These are phyloP conservation scores for Eucalyptus pauciflora DNA, from an alignment of 345 rosid species.

Conservation along the genomic window DNA sequence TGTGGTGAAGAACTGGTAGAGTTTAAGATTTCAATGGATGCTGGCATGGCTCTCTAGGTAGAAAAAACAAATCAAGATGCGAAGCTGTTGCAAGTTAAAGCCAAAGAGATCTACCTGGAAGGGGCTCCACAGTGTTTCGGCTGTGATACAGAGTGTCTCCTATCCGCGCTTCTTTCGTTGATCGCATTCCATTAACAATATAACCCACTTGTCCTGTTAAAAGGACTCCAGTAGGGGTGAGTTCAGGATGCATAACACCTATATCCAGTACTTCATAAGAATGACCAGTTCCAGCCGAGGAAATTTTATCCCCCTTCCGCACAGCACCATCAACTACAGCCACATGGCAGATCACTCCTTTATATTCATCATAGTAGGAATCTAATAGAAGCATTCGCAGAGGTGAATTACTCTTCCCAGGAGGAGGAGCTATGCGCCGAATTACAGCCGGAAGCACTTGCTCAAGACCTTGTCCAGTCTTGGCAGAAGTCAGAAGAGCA, in stretches of 20 bases:
- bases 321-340: constrained; percentile 85
- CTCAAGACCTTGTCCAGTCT: constrained; percentile 91
- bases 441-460: constrained; percentile 90
- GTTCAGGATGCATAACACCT: constrained; percentile 97
- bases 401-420: constrained; percentile 52
- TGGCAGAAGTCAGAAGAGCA: constrained; percentile 88
- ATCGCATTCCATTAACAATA: constrained; percentile 91
- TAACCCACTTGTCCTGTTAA: constrained; percentile 95
- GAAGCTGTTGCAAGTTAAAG: background rate
- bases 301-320: constrained; percentile 85
- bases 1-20: background rate
- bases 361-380: constrained; percentile 89
- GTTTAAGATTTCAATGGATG: background rate
- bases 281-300: constrained; percentile 76
- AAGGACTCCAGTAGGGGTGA: constrained; percentile 82
- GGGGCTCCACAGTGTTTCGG: constrained; percentile 58
- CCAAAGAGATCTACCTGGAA: constrained; percentile 50
- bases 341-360: constrained; percentile 91
- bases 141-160: constrained; percentile 74
- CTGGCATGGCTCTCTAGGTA: background rate
- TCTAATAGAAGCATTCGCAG: constrained; percentile 92
- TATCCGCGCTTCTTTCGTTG: constrained; percentile 93
- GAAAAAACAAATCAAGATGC: background rate
- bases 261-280: constrained; percentile 78
- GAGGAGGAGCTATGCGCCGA: constrained; percentile 78